Base-by-base conservation (phyloP, 2,329 filamentous ascomycete species). In the Neocucurbitaria cava region DNA sequence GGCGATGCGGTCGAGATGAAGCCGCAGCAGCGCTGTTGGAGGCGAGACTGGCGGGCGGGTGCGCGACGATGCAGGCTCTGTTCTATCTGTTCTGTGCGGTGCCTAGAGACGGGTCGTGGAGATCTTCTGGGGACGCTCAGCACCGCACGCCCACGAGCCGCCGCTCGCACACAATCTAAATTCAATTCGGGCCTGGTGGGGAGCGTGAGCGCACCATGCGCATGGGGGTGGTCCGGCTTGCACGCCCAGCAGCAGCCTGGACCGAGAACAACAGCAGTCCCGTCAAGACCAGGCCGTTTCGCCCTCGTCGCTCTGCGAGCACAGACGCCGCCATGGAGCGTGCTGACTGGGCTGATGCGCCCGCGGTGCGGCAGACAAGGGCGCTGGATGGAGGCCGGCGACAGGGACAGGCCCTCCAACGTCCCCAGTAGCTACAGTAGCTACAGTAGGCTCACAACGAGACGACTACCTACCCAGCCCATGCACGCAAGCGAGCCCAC, bases 151-250 rank as follows among this genome's bases (percentile, higher is more conserved):
- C 66, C 65, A 69, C 70, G 61, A 62, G 60, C 64, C 68, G 66
- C 65, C 65, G 65, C 69, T 68, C 63, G 63, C 68, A 69, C 64
- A 71, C 70, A 72, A 71, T 73, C 72, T 72, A 72, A 69, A 70
- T 58, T 70, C 68, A 61, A 63, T 67, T 71, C 64, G 64, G 70
- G 69, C 64, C 49, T 70, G 70, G 68, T 64, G 62, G 61, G 53
- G 59, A 64, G 62, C 50, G 59, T 59, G 62, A 63, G 61, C 58
- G 59, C 64, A 61, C 61, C 46, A 60, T 59, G 58, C 6, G 62
- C 64, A 64, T 61, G 58, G 65, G 66, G 62, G 62, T 61, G 60
- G 66, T 55, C 66, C 62, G 64, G 66, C 61, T 47, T 61, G 66
- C 61, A 52, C 66, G 56, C 53, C 58, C 58, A 68, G n/a, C n/a